These are phyloP conservation scores for Sarocladium oryzae DNA, from an alignment of 2,329 filamentous ascomycete genomes.

Conservation along the genomic window DNA sequence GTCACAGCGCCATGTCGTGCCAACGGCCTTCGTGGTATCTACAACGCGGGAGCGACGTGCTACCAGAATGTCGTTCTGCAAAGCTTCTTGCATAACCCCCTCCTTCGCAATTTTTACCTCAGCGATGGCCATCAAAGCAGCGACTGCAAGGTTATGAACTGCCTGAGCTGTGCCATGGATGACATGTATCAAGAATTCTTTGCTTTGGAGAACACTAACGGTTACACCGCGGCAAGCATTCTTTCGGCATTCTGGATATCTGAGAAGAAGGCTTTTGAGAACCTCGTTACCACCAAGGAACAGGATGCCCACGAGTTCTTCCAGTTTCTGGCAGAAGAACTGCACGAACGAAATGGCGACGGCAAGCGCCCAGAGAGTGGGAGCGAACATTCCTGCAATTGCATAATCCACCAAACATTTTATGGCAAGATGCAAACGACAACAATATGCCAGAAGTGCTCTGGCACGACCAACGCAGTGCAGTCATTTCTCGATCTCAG, in stretches of 20 bases:
- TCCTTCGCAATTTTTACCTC: conserved; percentile 87
- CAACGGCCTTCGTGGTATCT: conserved; percentile 83
- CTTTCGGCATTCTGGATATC: conserved; percentile 87
- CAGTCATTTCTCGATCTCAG: conserved; percentile 90
- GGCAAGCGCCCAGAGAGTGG: conserved; percentile 54
- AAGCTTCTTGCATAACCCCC: conserved; percentile 86
- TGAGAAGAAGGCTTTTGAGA: conserved; percentile 64
- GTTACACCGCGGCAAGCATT: conserved; percentile 85
- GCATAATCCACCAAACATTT: conserved; percentile 90
- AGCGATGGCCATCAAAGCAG: conserved; percentile 78
- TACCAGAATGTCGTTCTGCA: conserved; percentile 97
- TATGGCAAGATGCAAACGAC: conserved; percentile 87
- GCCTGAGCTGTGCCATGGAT: conserved; percentile 64
- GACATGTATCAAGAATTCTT: conserved; percentile 70
- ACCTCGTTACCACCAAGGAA: conserved; percentile 83
- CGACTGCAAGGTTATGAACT: conserved; percentile 61
- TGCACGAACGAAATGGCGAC: conserved; percentile 77
- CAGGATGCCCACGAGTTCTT: conserved; percentile 98
- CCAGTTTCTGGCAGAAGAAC: conserved; percentile 86
- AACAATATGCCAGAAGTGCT: conserved; percentile 84
- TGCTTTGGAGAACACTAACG: conserved; percentile 70
- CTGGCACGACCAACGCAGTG: conserved; percentile 72
- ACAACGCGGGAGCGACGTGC: conserved; percentile 97
- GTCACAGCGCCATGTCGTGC: conserved; percentile 75
- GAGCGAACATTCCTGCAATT: conserved; percentile 66